A percentile compares a stretch with the other conserved stretches of the same genome.
Conservation (phyloP, 129 eudicot species). For the Chrysanthemum seticuspe region DNA sequence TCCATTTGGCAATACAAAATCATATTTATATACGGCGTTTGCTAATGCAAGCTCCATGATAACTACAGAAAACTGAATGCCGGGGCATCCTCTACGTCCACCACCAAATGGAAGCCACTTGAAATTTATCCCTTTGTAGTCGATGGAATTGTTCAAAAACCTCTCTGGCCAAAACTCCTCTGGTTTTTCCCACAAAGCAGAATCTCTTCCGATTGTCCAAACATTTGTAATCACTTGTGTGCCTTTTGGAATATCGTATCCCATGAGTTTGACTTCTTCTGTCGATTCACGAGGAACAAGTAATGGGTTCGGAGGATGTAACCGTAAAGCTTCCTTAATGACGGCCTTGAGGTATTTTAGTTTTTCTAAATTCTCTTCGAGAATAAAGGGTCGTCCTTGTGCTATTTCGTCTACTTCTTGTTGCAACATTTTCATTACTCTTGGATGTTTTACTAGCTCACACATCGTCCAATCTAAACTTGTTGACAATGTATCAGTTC, state of each 20-base stretch:
- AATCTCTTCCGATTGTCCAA: constrained; percentile 1
- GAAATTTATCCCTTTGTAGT: background rate
- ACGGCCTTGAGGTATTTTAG: background rate
- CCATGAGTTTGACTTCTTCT: background rate
- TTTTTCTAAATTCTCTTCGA: background rate
- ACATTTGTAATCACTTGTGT: background rate
- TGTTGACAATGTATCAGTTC: background rate
- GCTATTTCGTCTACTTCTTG: constrained; percentile 1
- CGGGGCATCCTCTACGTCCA: background rate
- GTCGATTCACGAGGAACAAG: constrained; percentile 3
- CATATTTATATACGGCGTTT: background rate
- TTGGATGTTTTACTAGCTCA: background rate
- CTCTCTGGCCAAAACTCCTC: background rate
- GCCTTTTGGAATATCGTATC: background rate
- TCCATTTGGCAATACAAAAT: background rate
- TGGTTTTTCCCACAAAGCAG: background rate
- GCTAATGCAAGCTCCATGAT: background rate
- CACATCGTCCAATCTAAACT: background rate
- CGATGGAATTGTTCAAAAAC: background rate
- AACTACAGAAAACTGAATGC: background rate
- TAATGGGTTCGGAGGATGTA: background rate
- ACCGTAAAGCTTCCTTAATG: background rate
- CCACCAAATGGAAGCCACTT: background rate
- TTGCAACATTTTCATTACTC: background rate
- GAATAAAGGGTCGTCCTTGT: background rate